Evolutionary conservation across 805 yeast species (phyloP), one percentile per base, ranked within the genome.

Genomic region (Hanseniaspora occidentalis): DNA sequence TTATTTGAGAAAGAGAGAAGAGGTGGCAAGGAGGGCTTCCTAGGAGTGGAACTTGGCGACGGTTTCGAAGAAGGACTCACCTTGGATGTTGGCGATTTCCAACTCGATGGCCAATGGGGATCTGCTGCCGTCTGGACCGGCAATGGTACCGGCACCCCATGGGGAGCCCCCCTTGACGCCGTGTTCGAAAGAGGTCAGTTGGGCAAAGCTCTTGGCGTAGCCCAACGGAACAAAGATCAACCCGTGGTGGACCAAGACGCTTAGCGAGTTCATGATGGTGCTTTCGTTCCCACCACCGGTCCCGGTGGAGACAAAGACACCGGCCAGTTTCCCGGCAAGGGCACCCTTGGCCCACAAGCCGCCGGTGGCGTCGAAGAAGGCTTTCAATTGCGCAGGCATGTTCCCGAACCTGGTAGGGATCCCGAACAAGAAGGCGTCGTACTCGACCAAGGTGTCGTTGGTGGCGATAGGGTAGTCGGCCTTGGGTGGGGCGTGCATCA

Each of bases 231-330:
- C 76, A 59, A 61, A 84, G 50, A 79, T 65, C 66, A 84, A 69
- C 56, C 94, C 94, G 57, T 84, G 94, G 61, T 84, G 94, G 35
- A 74, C 76, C 45, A 79, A 66, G 41, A 68, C 66, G 11, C 88
- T 74, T 49, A 84, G 54, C 18, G 79, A 57, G 65, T 75, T 79
- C 48, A 77, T 67, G 47, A 73, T 64, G 17, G 94, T 80, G 36
- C 69, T 58, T 64, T 84, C 95, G 61, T 79, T 85, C 56, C 94
- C 94, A 53, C 94, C 92, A 52, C 89, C 88, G 41, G 84, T 66
- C 54, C 86, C 84, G 31, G 86, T 78, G 40, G 84, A 71, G 42
- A 73, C 75, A 56, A 84, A 84, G 51, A 78, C 54, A 53, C 82
- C 85, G 29, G 75, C 84, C 45, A 75, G 75, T 64, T 84, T 84